Conservation (phyloP, 805 yeast genomes). For the Pichia paraexigua region DNA sequence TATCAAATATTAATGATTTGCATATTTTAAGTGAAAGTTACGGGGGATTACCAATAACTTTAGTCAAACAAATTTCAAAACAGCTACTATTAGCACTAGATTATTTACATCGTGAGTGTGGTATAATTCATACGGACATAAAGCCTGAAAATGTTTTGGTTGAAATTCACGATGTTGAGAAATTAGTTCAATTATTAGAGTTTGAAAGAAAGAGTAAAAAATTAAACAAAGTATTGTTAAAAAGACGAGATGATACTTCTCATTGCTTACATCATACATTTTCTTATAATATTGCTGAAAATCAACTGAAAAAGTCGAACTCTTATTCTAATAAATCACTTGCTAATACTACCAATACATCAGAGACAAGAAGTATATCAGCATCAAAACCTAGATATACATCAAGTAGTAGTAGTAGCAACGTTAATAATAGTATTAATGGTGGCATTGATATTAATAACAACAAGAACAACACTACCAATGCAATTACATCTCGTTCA, state of each 20-base stretch:
- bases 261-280: not conserved
- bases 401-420: not conserved
- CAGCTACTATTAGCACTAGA: slow-evolving; percentile 50
- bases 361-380: slow-evolving; percentile 5
- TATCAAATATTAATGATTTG: slow-evolving; percentile 25
- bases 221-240: slow-evolving; percentile 15
- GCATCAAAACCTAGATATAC: not conserved
- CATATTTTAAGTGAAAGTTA: slow-evolving; percentile 32
- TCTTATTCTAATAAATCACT: not conserved
- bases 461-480: not conserved
- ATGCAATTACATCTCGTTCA: not conserved
- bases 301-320: not conserved
- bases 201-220: slow-evolving; percentile 24
- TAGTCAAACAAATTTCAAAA: slow-evolving; percentile 48
- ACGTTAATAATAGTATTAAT: not conserved
- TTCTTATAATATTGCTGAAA: not conserved
- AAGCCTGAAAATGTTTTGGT: slow-evolving; percentile 66
- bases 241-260: slow-evolving; percentile 16
- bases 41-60: slow-evolving; percentile 47
- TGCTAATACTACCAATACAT: not conserved
- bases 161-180: slow-evolving; percentile 47
- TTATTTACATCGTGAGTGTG: slow-evolving; percentile 52
- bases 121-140: slow-evolving; percentile 65
- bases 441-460: not conserved
- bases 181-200: slow-evolving; percentile 39